Percentiles rank a stretch among this genome's conserved stretches.
Evolutionary conservation across 2,329 filamentous ascomycete genomes (phyloP).

Genomic region (Thielaviopsis cerberus): DNA sequence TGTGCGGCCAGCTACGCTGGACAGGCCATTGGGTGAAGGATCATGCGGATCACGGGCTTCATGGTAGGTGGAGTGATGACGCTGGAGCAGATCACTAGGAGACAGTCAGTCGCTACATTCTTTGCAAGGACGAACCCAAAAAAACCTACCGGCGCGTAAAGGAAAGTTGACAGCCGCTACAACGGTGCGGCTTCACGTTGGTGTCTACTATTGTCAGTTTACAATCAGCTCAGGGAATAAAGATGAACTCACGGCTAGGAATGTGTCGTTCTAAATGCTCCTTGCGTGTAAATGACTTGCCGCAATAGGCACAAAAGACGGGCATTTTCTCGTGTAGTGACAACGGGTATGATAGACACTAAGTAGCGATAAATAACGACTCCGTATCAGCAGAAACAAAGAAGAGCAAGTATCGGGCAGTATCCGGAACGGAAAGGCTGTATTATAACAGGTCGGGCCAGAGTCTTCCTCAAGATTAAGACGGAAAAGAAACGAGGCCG

Average conservation of each 20-base stretch:
- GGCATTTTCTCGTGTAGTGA: constrained; percentile 5
- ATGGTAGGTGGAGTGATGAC: constrained; percentile 33
- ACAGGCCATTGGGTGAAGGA: constrained; percentile 24
- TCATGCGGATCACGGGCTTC: constrained; percentile 29
- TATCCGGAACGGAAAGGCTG: neutral
- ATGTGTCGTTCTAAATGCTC: constrained; percentile 38
- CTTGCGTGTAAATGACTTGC: constrained; percentile 35
- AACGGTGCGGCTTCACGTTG: constrained; percentile 35
- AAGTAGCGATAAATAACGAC: too few species aligned
- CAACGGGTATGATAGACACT: neutral
- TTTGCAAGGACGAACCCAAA: neutral
- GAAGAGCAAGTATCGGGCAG: neutral
- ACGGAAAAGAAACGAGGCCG: neutral
- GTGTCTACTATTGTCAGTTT: constrained; percentile 24
- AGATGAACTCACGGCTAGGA: constrained; percentile 27
- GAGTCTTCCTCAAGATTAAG: neutral
- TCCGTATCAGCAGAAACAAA: neutral
- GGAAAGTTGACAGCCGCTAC: constrained; percentile 28
- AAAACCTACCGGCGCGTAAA: constrained; percentile 29
- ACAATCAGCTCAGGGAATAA: neutral
- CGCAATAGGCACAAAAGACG: constrained; percentile 35
- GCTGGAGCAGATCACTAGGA: constrained; percentile 29
- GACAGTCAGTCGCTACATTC: neutral
- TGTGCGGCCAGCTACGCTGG: constrained; percentile 23
- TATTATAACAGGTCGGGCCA: neutral